A percentile compares a stretch with the other conserved stretches of the same genome.
These are phyloP conservation scores for bread wheat (Triticum aestivum) DNA, from an alignment of 176 grass and related monocot species.

Conservation along the genomic window IWGSC_CS_RefSeq_v2.1 NC_057799.1:567710728-567711227, in stretches of 20 bases:
- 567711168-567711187: slow-evolving; percentile 43
- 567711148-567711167: slow-evolving; percentile 65
- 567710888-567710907: slow-evolving; percentile 37
- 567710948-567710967: slow-evolving; percentile 67
- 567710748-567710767: slow-evolving; percentile 47
- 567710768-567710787: slow-evolving; percentile 78
- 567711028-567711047: slow-evolving; percentile 43
- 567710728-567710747: slow-evolving; percentile 43
- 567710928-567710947: slow-evolving; percentile 96
- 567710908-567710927: slow-evolving; percentile 55
- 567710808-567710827: slow-evolving; percentile 71
- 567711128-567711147: slow-evolving; percentile 64
- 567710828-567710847: slow-evolving; percentile 75
- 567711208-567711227: slow-evolving; percentile 64
- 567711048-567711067: slow-evolving; percentile 49
- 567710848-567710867: slow-evolving; percentile 68
- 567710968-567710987: slow-evolving; percentile 48
- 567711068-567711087: slow-evolving; percentile 46
- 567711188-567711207: slow-evolving; percentile 45
- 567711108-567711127: slow-evolving; percentile 64
- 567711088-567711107: slow-evolving; percentile 59
- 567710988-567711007: slow-evolving; percentile 56
- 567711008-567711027: slow-evolving; percentile 28
- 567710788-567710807: slow-evolving; percentile 92
- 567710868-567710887: slow-evolving; percentile 68